Evolutionary conservation across 1,284 basidiomycete species (phyloP).

Genomic region (Cronartium quercuum): DNA sequence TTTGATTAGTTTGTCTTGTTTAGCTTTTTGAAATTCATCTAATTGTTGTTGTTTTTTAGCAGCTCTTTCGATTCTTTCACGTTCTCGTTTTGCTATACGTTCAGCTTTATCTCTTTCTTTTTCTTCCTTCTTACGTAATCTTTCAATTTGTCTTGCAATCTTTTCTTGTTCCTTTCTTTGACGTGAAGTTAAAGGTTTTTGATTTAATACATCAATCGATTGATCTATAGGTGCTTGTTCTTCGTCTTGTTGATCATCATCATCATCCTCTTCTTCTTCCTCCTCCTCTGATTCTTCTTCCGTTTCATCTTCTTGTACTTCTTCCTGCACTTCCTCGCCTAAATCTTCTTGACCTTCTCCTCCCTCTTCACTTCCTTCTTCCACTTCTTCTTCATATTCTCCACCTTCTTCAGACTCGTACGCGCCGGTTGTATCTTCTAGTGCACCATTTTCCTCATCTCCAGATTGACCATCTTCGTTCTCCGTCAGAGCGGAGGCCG

Average conservation of each 20-base stretch:
- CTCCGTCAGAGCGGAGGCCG: background rate
- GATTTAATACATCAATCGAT: constrained; percentile 44
- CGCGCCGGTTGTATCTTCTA: background rate
- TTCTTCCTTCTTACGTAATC: constrained; percentile 23
- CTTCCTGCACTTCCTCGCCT: constrained; percentile 27
- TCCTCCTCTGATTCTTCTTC: constrained; percentile 39
- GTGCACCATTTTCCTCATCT: background rate
- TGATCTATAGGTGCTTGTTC: constrained; percentile 46
- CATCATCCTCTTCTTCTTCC: constrained; percentile 32
- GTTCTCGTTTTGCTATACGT: constrained; percentile 40
- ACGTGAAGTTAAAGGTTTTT: background rate
- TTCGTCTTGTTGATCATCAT: constrained; percentile 42
- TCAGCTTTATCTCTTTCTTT: constrained; percentile 32
- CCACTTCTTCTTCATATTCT: constrained; percentile 1
- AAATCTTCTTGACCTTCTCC: constrained; percentile 20
- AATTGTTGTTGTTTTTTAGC: constrained; percentile 29
- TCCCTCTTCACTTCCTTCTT: constrained; percentile 5
- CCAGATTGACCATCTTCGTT: background rate
- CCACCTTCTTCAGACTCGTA: background rate
- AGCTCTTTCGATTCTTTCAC: constrained; percentile 47
- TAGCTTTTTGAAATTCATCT: background rate
- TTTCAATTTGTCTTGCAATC: constrained; percentile 17
- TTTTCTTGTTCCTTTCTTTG: constrained; percentile 33
- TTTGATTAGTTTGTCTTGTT: constrained; percentile 18
- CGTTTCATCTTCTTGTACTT: background rate